Evolutionary conservation across 352 stramenopile genomes (phyloP).

Genomic region (Phytophthora tentaculata): DNA sequence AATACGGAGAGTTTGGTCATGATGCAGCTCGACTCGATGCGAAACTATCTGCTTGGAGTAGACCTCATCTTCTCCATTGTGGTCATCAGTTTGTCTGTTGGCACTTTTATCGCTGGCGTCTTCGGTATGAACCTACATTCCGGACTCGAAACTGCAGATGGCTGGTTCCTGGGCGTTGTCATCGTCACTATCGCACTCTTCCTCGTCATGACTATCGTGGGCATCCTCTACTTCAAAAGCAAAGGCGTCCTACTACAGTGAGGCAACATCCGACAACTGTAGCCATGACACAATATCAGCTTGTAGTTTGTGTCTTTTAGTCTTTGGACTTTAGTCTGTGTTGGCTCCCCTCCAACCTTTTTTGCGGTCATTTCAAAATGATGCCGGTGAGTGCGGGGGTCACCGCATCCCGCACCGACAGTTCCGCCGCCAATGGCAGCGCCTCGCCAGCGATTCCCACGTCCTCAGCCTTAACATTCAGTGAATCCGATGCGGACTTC

Average conservation of each 20-base stretch:
- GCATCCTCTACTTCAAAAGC: constrained; percentile 63
- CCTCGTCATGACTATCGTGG: constrained; percentile 40
- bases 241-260: constrained; percentile 60
- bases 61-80: constrained; percentile 67
- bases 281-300: constrained; percentile 14
- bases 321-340: constrained; percentile 14
- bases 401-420: constrained; percentile 9
- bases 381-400: background rate
- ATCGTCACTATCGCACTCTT: constrained; percentile 42
- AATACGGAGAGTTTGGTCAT: constrained; percentile 79
- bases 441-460: background rate
- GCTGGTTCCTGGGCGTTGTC: constrained; percentile 47
- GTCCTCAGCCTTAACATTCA: constrained; percentile 45
- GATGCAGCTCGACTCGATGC: constrained; percentile 73
- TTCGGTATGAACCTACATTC: constrained; percentile 76
- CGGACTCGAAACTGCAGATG: constrained; percentile 30
- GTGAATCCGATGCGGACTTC: constrained; percentile 78
- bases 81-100: constrained; percentile 61
- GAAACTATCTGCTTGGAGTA: constrained; percentile 66
- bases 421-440: background rate
- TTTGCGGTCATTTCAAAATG: background rate
- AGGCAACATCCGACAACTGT: constrained; percentile 4
- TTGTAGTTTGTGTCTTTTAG: background rate
- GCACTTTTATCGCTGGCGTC: constrained; percentile 59
- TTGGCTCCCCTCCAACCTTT: constrained; percentile 7